phyloP scores from a whole-genome alignment of 2,329 filamentous ascomycete genomes.

The Colletotrichum abscissum region DNA sequence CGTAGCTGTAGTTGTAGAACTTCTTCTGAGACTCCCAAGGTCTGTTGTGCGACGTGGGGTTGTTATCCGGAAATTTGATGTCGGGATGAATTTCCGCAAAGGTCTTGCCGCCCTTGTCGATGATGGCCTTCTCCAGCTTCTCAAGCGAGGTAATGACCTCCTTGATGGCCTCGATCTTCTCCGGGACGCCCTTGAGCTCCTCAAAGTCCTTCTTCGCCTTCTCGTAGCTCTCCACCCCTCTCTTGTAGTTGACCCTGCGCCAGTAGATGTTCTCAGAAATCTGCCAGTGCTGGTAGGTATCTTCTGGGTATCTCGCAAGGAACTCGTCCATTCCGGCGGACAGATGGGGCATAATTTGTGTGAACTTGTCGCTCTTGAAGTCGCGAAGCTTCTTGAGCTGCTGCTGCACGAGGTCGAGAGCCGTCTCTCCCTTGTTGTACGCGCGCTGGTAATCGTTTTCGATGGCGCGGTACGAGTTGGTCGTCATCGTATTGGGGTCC shows the following conservation, averaged over 20 bases:
- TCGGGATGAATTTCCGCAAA: slow-evolving; percentile 74
- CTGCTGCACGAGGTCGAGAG: slow-evolving; percentile 70
- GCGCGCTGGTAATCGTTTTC: slow-evolving; percentile 44
- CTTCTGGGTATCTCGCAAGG: slow-evolving; percentile 59
- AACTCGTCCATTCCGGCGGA: slow-evolving; percentile 61
- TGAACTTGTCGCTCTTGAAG: slow-evolving; percentile 51
- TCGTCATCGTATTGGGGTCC: slow-evolving; percentile 71
- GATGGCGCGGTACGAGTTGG: slow-evolving; percentile 48
- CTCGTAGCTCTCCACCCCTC: slow-evolving; percentile 43
- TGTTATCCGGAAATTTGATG: slow-evolving; percentile 42
- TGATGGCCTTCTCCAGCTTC: slow-evolving; percentile 63
- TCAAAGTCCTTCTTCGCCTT: slow-evolving; percentile 39
- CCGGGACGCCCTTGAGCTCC: slow-evolving; percentile 45
- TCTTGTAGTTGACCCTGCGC: slow-evolving; percentile 48
- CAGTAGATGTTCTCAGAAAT: slow-evolving; percentile 52
- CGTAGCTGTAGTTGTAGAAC: slow-evolving; percentile 56
- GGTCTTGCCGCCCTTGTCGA: slow-evolving; percentile 71
- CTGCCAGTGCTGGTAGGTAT: slow-evolving; percentile 71
- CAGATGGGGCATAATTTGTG: slow-evolving; percentile 42
- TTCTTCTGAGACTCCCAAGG: slow-evolving; percentile 36
- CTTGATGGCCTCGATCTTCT: slow-evolving; percentile 68
- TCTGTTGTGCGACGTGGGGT: not conserved
- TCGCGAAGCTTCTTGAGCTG: slow-evolving; percentile 61
- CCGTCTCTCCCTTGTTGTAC: slow-evolving; percentile 54
- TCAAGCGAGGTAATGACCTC: slow-evolving; percentile 63